phyloP scores from a whole-genome alignment of 2,329 filamentous ascomycete genomes.

The Colletotrichum liaoningense region DNA sequence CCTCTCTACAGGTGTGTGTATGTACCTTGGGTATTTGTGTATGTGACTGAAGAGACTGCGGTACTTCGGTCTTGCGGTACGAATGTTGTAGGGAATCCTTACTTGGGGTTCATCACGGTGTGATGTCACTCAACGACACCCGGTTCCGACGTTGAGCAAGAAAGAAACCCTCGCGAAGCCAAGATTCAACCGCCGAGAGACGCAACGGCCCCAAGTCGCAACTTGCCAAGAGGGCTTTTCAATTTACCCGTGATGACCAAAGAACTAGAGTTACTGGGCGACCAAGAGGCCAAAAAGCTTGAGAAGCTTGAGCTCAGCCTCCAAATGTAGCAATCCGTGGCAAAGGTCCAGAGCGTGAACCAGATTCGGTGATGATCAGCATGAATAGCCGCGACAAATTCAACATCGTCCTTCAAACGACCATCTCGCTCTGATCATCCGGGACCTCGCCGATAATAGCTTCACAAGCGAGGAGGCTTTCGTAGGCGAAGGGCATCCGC shows the following conservation, averaged over 20 bases:
- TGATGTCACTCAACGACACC: slow-evolving; percentile 16
- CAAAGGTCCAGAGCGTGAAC: neutral
- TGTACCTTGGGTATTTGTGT: neutral
- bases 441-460: neutral
- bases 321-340: slow-evolving; percentile 13
- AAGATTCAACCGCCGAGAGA: neutral
- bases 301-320: slow-evolving; percentile 35
- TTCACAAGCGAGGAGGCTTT: neutral
- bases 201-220: neutral
- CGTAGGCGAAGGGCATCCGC: neutral
- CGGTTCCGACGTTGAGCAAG: neutral
- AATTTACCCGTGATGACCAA: slow-evolving; percentile 29
- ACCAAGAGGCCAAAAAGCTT: slow-evolving; percentile 27
- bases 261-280: slow-evolving; percentile 20
- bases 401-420: neutral
- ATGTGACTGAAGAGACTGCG: neutral
- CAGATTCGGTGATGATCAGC: slow-evolving; percentile 6
- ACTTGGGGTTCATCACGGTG: neutral
- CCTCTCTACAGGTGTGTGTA: neutral
- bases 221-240: slow-evolving; percentile 23
- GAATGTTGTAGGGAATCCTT: neutral
- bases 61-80: neutral
- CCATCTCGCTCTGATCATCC: neutral
- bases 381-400: neutral
- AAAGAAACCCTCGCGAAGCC: neutral